These are phyloP conservation scores for Cyclocybe cylindracea DNA, from an alignment of 768 basidiomycete species.

Conservation along the genomic window DNA sequence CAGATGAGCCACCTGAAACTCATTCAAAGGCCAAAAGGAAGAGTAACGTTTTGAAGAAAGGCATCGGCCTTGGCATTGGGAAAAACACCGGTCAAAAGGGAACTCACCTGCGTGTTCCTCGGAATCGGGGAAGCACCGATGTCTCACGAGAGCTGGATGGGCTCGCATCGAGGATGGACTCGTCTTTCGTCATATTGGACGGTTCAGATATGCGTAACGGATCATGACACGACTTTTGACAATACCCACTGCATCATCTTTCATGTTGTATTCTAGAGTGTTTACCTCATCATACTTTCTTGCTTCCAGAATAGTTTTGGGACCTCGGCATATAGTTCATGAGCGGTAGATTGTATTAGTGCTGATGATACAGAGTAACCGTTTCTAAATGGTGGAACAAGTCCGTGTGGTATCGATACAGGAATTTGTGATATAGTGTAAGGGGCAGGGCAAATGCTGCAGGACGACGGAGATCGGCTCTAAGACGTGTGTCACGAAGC, in stretches of 20 bases:
- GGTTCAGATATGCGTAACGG: background rate
- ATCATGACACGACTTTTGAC: too few relatives aligned
- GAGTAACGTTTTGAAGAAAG: slow-evolving; percentile 6
- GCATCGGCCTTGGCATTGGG: slow-evolving; percentile 3
- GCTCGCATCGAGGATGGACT: slow-evolving; percentile 3
- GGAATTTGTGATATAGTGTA: slow-evolving; percentile 15
- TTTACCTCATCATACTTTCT: too few relatives aligned
- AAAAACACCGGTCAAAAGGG: slow-evolving; percentile 7
- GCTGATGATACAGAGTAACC: slow-evolving; percentile 14
- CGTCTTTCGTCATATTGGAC: slow-evolving; percentile 3
- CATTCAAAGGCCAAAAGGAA: slow-evolving; percentile 12
- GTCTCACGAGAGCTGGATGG: background rate
- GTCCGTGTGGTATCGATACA: slow-evolving; percentile 28
- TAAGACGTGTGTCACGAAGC: slow-evolving; percentile 30
- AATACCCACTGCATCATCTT: too few relatives aligned
- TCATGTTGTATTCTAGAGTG: too few relatives aligned
- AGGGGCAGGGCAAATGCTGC: slow-evolving; percentile 16
- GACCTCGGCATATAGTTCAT: background rate
- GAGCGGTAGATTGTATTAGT: slow-evolving; percentile 14
- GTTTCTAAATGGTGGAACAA: slow-evolving; percentile 11
- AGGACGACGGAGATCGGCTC: slow-evolving; percentile 7
- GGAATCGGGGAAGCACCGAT: background rate
- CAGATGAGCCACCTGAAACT: slow-evolving; percentile 4
- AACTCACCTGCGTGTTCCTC: background rate
- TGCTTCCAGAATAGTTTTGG: background rate